Conservation (phyloP, 208 protist species). For the Trypanosoma grayi region DNA sequence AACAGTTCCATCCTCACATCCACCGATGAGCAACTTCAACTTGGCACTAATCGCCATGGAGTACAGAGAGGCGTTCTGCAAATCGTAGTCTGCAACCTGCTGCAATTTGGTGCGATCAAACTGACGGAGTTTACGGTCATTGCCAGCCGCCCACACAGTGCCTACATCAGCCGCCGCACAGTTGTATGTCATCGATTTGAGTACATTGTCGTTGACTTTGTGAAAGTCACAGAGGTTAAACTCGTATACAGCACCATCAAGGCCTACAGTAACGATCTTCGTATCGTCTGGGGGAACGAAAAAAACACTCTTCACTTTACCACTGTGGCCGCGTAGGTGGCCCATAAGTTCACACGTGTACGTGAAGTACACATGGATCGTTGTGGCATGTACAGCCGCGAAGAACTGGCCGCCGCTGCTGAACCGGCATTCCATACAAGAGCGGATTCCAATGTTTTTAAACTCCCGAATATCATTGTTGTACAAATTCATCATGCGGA, state of each 20-base stretch:
- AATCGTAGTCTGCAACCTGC: slow-evolving; percentile 64
- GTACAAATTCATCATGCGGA: slow-evolving; percentile 96
- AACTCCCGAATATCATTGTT: slow-evolving; percentile 93
- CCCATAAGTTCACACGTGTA: slow-evolving; percentile 95
- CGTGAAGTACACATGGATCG: slow-evolving; percentile 95
- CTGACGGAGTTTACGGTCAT: slow-evolving; percentile 92
- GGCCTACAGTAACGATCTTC: slow-evolving; percentile 86
- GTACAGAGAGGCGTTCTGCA: slow-evolving; percentile 67
- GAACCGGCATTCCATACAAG: slow-evolving; percentile 93
- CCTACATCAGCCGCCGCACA: slow-evolving; percentile 74
- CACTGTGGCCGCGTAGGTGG: slow-evolving; percentile 95
- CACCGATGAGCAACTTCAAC: slow-evolving; percentile 93
- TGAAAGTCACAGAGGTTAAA: slow-evolving; percentile 92
- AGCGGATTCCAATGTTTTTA: slow-evolving; percentile 93
- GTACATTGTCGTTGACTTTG: slow-evolving; percentile 89
- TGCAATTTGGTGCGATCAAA: slow-evolving; percentile 69
- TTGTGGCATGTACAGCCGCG: slow-evolving; percentile 94
- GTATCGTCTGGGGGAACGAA: slow-evolving; percentile 93
- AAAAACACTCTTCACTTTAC: slow-evolving; percentile 87
- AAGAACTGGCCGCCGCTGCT: slow-evolving; percentile 96
- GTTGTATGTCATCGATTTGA: slow-evolving; percentile 93
- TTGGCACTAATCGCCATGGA: slow-evolving; percentile 85
- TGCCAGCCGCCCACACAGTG: slow-evolving; percentile 92
- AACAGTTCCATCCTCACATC: slow-evolving; percentile 92
- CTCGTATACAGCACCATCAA: slow-evolving; percentile 96